Evolutionary conservation across 805 yeast species (phyloP).

Genomic region (Candida anglica): DNA sequence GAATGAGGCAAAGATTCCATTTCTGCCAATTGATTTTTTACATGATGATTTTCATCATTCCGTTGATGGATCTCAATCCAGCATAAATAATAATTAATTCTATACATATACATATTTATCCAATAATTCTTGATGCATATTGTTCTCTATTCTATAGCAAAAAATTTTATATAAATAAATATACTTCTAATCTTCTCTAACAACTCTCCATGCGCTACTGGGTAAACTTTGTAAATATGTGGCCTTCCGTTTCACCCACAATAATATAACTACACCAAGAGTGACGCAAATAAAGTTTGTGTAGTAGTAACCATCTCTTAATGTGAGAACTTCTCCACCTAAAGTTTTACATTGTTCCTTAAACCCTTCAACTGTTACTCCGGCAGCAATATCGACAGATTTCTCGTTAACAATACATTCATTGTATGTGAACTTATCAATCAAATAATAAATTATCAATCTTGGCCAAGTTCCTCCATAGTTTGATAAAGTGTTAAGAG

Average conservation of each 20-base stretch:
- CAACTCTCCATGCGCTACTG: constrained; percentile 67
- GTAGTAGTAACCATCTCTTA: constrained; percentile 79
- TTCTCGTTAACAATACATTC: constrained; percentile 41
- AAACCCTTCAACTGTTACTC: constrained; percentile 20
- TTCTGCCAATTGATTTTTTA: constrained; percentile 39
- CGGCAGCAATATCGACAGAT: background rate
- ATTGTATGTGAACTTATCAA: constrained; percentile 72
- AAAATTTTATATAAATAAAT: background rate
- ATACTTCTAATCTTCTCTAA: background rate
- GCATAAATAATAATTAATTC: background rate
- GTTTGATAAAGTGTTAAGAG: constrained; percentile 85
- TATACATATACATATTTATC: background rate
- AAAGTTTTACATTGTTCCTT: constrained; percentile 47
- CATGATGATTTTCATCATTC: constrained; percentile 22
- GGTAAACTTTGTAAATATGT: constrained; percentile 68
- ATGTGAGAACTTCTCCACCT: constrained; percentile 53
- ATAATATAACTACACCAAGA: constrained; percentile 62
- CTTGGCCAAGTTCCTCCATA: constrained; percentile 98
- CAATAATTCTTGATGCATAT: background rate
- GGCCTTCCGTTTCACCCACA: constrained; percentile 65
- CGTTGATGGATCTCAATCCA: constrained; percentile 7
- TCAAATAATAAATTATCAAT: constrained; percentile 70
- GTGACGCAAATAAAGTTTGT: constrained; percentile 70
- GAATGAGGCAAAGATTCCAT: constrained; percentile 33
- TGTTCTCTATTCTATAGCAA: too few species aligned